These are phyloP conservation scores for Rhodotorula toruloides DNA, from an alignment of 768 basidiomycete species.

Conservation along the genomic window DNA sequence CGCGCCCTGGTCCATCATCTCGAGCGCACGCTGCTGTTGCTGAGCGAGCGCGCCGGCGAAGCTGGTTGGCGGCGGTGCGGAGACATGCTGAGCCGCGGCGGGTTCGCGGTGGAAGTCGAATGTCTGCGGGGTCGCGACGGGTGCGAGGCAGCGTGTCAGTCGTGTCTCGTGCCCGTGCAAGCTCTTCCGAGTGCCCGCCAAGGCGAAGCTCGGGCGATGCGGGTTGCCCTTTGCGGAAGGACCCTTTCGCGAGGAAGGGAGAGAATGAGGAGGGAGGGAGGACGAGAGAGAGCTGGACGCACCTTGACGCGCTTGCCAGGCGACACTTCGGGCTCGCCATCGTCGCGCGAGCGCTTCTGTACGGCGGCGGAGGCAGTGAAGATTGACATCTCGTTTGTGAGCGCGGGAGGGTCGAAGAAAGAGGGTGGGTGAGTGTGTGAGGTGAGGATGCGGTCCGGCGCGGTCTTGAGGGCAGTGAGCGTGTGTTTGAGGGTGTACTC, in stretches of 20 bases:
- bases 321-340: not conserved
- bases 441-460: not conserved
- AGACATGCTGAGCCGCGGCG: not conserved
- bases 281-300: not conserved
- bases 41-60: constrained; percentile 9
- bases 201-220: not conserved
- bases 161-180: too few relatives aligned
- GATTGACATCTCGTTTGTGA: not conserved
- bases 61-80: not conserved
- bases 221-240: not conserved
- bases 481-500: too few relatives aligned
- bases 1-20: constrained; percentile 9
- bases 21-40: constrained; percentile 16
- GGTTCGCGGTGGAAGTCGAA: not conserved
- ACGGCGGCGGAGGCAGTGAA: not conserved
- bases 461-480: not conserved
- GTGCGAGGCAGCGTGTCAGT: too few relatives aligned
- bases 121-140: not conserved
- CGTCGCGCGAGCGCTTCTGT: constrained; percentile 16
- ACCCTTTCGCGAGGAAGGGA: not conserved
- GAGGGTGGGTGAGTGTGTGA: not conserved
- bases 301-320: constrained; percentile 22
- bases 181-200: too few relatives aligned
- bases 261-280: not conserved
- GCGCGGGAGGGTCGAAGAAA: too few relatives aligned